Evolutionary conservation across 176 grass and related monocot genomes (phyloP).

Genomic region (Carex kokanica): DNA sequence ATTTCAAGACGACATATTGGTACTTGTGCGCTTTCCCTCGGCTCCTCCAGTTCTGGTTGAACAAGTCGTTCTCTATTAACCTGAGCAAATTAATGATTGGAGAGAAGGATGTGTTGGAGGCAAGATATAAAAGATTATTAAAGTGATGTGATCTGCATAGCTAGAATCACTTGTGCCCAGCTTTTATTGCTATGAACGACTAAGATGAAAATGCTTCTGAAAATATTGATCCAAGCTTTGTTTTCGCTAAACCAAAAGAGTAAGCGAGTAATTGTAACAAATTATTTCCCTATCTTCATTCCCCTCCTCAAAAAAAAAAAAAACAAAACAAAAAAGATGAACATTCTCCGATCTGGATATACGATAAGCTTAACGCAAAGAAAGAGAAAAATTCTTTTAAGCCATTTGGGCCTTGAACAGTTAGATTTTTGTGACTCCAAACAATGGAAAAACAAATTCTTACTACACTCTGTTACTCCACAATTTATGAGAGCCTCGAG

Average conservation of each 20-base stretch:
- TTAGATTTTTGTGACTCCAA: neutral
- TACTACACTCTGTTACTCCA: conserved; percentile 8
- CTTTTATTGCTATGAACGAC: neutral
- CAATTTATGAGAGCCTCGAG: neutral
- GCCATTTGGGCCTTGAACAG: neutral
- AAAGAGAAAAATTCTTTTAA: neutral
- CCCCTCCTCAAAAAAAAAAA: neutral
- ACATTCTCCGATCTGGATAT: neutral
- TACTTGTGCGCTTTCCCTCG: conserved; percentile 47
- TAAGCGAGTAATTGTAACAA: neutral
- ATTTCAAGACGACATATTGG: conserved; percentile 75
- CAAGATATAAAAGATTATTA: neutral
- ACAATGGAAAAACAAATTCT: neutral
- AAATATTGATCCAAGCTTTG: neutral
- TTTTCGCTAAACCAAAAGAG: neutral
- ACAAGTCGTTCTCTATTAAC: conserved; percentile 87
- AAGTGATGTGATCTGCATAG: neutral
- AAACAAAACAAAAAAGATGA: neutral
- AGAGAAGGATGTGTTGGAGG: neutral
- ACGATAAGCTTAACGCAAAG: neutral
- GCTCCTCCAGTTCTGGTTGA: conserved; percentile 90
- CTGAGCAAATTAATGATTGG: conserved; percentile 20
- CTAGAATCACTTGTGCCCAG: neutral
- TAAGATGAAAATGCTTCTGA: neutral
- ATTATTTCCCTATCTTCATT: neutral